phyloP scores from a whole-genome alignment of 257 asterid species.

The Plectranthus barbatus region DNA sequence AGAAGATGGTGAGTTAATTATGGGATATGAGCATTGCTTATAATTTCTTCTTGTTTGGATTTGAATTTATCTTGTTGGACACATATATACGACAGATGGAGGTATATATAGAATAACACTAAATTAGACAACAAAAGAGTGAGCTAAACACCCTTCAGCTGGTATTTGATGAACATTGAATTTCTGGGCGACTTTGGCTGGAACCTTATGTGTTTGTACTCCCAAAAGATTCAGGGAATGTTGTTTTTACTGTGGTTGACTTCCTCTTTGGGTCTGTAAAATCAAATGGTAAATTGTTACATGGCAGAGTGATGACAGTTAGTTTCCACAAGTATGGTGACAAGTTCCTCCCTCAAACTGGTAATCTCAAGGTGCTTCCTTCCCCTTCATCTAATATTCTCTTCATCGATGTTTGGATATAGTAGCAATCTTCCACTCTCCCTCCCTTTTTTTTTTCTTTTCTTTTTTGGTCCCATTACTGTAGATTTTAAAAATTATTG shows the following conservation, averaged over 20 bases:
- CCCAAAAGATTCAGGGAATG: not conserved
- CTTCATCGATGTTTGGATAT: not conserved
- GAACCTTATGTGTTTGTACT: not conserved
- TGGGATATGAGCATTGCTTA: not conserved
- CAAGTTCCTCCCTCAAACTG: constrained; percentile 93
- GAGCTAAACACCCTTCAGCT: not conserved
- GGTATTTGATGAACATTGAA: not conserved
- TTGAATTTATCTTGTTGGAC: not conserved
- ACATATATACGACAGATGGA: not conserved
- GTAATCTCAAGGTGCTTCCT: constrained; percentile 84
- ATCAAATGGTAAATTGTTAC: constrained; percentile 15
- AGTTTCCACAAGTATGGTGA: constrained; percentile 99
- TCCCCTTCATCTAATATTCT: constrained; percentile 9
- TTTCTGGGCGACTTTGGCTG: not conserved
- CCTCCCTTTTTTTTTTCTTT: too few relatives aligned
- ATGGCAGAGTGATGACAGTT: constrained; percentile 96
- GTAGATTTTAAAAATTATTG: too few relatives aligned
- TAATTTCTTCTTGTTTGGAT: not conserved
- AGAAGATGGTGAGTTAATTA: too few relatives aligned
- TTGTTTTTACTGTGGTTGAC: not conserved
- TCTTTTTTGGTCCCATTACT: too few relatives aligned
- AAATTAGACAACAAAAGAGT: not conserved
- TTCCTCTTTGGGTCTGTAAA: not conserved
- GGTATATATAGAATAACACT: not conserved
- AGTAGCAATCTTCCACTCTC: too few relatives aligned